Percentiles rank a stretch among this genome's conserved stretches.
These are phyloP conservation scores for Cantharellus cinnabarinus DNA, from an alignment of 768 basidiomycete genomes.

Conservation along the genomic window DNA sequence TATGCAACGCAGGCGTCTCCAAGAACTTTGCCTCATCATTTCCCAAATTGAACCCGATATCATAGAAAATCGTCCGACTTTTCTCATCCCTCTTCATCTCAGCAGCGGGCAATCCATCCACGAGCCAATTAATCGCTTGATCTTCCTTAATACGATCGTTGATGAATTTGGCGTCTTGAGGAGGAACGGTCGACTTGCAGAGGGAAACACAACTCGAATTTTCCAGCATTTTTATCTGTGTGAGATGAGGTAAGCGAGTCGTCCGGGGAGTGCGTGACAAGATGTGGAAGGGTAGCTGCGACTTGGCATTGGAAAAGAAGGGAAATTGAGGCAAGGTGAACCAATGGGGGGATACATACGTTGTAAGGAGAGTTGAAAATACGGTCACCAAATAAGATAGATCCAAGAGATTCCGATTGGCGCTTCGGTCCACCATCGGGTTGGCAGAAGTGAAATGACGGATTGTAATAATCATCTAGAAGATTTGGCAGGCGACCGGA, in stretches of 20 bases:
- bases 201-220: conserved; percentile 62
- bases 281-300: neutral
- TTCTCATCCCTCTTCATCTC: conserved; percentile 74
- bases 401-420: conserved; percentile 73
- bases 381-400: conserved; percentile 90
- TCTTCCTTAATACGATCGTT: conserved; percentile 82
- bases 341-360: conserved; percentile 19
- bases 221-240: conserved; percentile 61
- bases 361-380: conserved; percentile 83
- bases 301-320: neutral
- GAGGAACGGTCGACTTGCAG: conserved; percentile 40
- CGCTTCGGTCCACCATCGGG: conserved; percentile 49
- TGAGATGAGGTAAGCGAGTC: neutral
- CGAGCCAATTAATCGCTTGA: conserved; percentile 84
- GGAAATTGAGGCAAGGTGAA: neutral
- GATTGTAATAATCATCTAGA: conserved; percentile 84
- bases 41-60: conserved; percentile 85
- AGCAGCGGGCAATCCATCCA: conserved; percentile 84
- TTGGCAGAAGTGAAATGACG: conserved; percentile 65
- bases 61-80: conserved; percentile 73
- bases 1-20: conserved; percentile 56
- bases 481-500: neutral
- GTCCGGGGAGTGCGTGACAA: neutral
- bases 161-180: conserved; percentile 68
- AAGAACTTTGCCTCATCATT: conserved; percentile 26